Conservation (phyloP, 257 asterid genomes). For the Forsythia viridissima region DNA sequence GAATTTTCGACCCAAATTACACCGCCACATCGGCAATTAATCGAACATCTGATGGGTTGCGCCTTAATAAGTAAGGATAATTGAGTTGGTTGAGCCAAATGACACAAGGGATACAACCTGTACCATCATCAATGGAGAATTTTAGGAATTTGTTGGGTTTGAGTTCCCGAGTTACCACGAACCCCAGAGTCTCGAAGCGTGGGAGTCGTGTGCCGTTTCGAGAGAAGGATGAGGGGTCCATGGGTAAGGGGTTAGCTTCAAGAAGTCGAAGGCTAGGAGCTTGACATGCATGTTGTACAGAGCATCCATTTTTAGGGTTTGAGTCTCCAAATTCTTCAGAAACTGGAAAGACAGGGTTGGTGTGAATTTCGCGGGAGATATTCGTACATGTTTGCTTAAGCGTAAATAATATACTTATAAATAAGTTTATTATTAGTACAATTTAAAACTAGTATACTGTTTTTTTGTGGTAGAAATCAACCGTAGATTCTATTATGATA, state of each 20-base stretch:
- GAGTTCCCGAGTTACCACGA: slow-evolving; percentile 53
- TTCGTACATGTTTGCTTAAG: too few relatives aligned
- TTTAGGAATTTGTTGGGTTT: slow-evolving; percentile 64
- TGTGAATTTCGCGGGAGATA: neutral
- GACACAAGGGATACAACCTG: slow-evolving; percentile 72
- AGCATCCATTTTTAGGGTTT: slow-evolving; percentile 32
- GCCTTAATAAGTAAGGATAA: slow-evolving; percentile 56
- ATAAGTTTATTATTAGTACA: too few relatives aligned
- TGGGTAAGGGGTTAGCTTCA: slow-evolving; percentile 37
- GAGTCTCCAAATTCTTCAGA: neutral
- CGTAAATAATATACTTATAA: too few relatives aligned
- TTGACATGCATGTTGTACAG: slow-evolving; percentile 57
- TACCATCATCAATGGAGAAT: slow-evolving; percentile 70
- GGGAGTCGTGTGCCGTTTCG: slow-evolving; percentile 49
- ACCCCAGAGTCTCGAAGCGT: slow-evolving; percentile 66
- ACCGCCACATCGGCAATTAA: slow-evolving; percentile 50
- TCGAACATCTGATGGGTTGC: slow-evolving; percentile 77
- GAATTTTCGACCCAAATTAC: slow-evolving; percentile 42
- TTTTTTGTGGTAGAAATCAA: too few relatives aligned
- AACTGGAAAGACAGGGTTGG: neutral
- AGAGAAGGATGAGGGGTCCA: slow-evolving; percentile 39
- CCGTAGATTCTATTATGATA: too few relatives aligned
- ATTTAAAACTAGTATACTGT: too few relatives aligned
- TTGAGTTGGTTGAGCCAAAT: slow-evolving; percentile 74
- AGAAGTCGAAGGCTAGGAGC: slow-evolving; percentile 63